phyloP scores from a whole-genome alignment of 176 grass and related monocot species.

The Dactylis glomerata region DNA sequence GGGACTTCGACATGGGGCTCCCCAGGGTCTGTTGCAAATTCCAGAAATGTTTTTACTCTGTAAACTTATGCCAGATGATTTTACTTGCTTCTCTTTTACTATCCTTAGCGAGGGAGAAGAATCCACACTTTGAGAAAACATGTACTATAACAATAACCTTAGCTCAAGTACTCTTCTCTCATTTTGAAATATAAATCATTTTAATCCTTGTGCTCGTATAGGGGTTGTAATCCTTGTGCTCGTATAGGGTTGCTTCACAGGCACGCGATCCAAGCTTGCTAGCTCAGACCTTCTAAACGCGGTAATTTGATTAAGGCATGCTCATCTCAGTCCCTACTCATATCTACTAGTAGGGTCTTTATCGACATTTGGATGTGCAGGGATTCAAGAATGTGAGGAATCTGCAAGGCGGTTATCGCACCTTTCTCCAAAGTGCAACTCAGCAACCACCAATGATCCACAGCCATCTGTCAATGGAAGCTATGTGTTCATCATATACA shows the following conservation, averaged over 20 bases:
- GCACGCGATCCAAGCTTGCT: conserved; percentile 36
- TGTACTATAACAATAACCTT: neutral
- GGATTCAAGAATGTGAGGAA: conserved; percentile 34
- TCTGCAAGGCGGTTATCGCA: conserved; percentile 34
- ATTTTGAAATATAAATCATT: too few species aligned
- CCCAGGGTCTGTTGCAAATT: neutral
- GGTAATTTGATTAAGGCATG: conserved; percentile 28
- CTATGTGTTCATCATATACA: neutral
- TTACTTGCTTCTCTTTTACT: neutral
- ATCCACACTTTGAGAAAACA: conserved; percentile 15
- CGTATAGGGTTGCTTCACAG: conserved; percentile 25
- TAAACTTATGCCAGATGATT: neutral
- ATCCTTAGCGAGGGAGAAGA: conserved; percentile 36
- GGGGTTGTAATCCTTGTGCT: neutral
- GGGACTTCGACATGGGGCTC: conserved; percentile 32
- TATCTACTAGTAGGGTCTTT: neutral
- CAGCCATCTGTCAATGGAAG: neutral
- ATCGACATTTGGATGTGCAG: conserved; percentile 3
- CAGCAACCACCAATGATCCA: neutral
- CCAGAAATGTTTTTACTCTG: neutral
- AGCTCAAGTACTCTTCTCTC: neutral
- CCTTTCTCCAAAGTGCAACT: conserved; percentile 16
- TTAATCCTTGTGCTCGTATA: neutral
- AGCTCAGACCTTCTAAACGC: conserved; percentile 28
- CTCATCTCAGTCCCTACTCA: neutral